Conservation (phyloP, 116 monocot genomes). For the Phalaenopsis hybrid region DNA sequence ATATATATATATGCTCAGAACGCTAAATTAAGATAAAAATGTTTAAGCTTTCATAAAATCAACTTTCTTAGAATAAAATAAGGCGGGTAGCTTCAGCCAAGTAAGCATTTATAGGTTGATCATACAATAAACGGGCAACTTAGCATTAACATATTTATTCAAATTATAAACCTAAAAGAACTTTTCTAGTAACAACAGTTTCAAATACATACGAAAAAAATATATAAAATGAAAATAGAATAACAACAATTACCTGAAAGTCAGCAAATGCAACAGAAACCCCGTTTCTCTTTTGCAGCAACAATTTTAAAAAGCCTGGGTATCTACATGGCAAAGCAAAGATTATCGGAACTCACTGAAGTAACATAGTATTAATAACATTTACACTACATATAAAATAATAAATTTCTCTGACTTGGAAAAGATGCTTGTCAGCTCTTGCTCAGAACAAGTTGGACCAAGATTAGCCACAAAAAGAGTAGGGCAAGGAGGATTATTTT, state of each 20-base stretch:
- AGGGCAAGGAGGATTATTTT: conserved; percentile 57
- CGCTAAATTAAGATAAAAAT: background rate
- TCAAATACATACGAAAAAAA: background rate
- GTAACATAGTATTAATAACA: background rate
- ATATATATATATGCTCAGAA: background rate
- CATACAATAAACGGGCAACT: background rate
- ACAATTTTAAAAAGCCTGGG: conserved; percentile 68
- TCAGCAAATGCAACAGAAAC: conserved; percentile 79
- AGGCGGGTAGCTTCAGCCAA: background rate
- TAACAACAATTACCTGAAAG: conserved; percentile 47
- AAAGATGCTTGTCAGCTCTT: conserved; percentile 62
- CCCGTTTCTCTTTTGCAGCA: conserved; percentile 70
- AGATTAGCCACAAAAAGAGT: conserved; percentile 84
- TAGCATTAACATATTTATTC: conserved; percentile 2
- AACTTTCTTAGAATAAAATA: background rate
- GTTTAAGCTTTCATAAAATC: background rate
- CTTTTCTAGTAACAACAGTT: background rate
- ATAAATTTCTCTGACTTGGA: conserved; percentile 40
- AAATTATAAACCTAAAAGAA: background rate
- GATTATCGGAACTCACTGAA: background rate
- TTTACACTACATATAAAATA: background rate
- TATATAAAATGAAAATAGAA: too few relatives aligned
- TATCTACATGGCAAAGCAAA: conserved; percentile 34
- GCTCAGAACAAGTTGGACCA: conserved; percentile 52
- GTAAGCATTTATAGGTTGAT: background rate